These are phyloP conservation scores for Leccinum pachyderme DNA, from an alignment of 1,284 basidiomycete genomes.

Conservation along the genomic window DNA sequence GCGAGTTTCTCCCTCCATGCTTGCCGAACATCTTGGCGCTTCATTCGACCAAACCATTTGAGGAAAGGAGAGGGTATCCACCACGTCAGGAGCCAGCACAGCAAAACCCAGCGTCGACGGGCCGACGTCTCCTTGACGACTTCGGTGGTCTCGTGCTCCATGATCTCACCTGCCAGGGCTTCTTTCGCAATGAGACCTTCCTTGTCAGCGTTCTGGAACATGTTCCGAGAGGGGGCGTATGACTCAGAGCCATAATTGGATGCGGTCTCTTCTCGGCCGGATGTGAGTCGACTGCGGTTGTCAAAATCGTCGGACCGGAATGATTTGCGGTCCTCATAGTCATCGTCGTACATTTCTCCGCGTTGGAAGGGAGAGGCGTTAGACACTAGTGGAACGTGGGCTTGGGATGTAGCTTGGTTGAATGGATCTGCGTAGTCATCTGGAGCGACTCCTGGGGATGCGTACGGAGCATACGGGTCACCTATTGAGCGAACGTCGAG, in stretches of 20 bases:
- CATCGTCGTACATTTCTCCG: neutral
- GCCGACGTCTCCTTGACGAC: constrained; percentile 78
- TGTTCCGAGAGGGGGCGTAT: constrained; percentile 91
- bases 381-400: constrained; percentile 75
- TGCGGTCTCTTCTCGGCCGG: constrained; percentile 70
- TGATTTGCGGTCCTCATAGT: constrained; percentile 33
- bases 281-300: constrained; percentile 68
- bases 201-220: constrained; percentile 85
- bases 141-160: constrained; percentile 82
- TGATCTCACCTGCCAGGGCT: constrained; percentile 70
- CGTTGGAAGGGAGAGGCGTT: neutral
- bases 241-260: constrained; percentile 86
- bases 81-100: constrained; percentile 90
- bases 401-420: constrained; percentile 44
- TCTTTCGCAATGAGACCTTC: constrained; percentile 78
- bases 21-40: constrained; percentile 89
- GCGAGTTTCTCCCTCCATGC: constrained; percentile 98
- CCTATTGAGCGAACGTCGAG: constrained; percentile 59
- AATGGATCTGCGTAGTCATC: constrained; percentile 50
- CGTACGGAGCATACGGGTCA: constrained; percentile 80
- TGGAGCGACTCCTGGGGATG: constrained; percentile 41
- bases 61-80: constrained; percentile 80
- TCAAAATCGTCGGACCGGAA: constrained; percentile 73
- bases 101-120: constrained; percentile 86
- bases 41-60: constrained; percentile 79